Percentiles rank a stretch among this genome's conserved stretches.
Conservation (phyloP, 2,329 filamentous ascomycete species). For the Leptoxyphium fumago region DNA sequence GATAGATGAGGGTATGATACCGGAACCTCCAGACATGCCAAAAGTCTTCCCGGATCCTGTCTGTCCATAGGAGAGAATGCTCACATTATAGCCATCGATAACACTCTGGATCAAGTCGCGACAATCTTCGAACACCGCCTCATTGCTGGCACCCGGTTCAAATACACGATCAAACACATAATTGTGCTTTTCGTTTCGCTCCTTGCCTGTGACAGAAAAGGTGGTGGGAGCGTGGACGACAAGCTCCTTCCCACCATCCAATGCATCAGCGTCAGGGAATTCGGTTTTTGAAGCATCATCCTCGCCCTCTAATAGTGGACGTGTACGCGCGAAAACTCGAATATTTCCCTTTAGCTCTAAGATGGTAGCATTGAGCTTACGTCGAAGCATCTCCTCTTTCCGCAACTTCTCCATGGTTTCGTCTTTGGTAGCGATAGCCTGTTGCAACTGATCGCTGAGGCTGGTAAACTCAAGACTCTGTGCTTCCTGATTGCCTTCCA, state of each 20-base stretch:
- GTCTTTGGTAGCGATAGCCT: constrained; percentile 56
- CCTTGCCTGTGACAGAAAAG: constrained; percentile 61
- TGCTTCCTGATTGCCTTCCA: constrained; percentile 78
- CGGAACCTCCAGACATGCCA: constrained; percentile 82
- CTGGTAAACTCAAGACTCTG: constrained; percentile 74
- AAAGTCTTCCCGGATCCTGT: constrained; percentile 94
- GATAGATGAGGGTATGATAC: constrained; percentile 90
- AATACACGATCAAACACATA: constrained; percentile 95
- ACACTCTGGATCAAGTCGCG: constrained; percentile 93
- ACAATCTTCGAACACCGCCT: constrained; percentile 87
- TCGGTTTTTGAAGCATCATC: constrained; percentile 57
- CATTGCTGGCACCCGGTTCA: constrained; percentile 59
- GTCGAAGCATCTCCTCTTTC: constrained; percentile 76
- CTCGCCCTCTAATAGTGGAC: constrained; percentile 52
- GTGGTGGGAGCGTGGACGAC: constrained; percentile 71
- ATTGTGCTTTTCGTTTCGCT: constrained; percentile 63
- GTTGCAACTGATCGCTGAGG: constrained; percentile 66
- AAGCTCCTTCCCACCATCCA: constrained; percentile 78
- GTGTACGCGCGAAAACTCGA: constrained; percentile 90
- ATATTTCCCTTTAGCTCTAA: constrained; percentile 98
- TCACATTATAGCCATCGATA: constrained; percentile 94
- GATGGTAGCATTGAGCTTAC: constrained; percentile 92
- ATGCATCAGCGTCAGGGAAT: constrained; percentile 52
- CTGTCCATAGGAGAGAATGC: constrained; percentile 97
- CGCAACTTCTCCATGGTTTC: constrained; percentile 67